phyloP scores from a whole-genome alignment of 2,329 filamentous ascomycete species.

The Nakataea oryzae region DNA sequence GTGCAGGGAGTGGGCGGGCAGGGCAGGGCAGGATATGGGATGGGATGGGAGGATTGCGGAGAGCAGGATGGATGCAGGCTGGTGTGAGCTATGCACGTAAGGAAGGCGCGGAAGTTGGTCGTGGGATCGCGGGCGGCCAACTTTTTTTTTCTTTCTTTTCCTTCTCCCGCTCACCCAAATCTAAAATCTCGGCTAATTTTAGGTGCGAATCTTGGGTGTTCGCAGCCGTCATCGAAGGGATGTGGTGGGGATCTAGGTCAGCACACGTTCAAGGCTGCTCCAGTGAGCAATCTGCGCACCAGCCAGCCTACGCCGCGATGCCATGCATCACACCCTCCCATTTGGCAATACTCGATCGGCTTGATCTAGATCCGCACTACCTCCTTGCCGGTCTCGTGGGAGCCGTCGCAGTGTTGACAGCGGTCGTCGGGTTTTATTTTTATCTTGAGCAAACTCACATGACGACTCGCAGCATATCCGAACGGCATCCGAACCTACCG shows the following conservation, averaged over 20 bases:
- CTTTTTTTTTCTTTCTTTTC: too few species aligned
- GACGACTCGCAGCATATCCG: too few species aligned
- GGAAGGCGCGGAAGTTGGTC: neutral
- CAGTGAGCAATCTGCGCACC: too few species aligned
- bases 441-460: neutral
- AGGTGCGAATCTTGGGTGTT: neutral
- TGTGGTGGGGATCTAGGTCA: neutral
- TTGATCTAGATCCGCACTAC: neutral
- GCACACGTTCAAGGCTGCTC: neutral
- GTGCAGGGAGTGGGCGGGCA: too few species aligned
- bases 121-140: too few species aligned
- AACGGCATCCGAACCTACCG: too few species aligned
- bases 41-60: neutral
- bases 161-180: neutral
- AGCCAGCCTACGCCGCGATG: neutral
- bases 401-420: neutral
- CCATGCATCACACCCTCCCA: neutral
- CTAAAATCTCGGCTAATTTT: neutral
- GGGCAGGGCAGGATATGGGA: too few species aligned
- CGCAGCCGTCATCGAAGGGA: neutral
- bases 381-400: neutral
- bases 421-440: neutral
- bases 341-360: neutral
- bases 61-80: neutral
- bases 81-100: neutral